phyloP scores from a whole-genome alignment of 306 rosid genomes.

The Vicia sativa region DNA sequence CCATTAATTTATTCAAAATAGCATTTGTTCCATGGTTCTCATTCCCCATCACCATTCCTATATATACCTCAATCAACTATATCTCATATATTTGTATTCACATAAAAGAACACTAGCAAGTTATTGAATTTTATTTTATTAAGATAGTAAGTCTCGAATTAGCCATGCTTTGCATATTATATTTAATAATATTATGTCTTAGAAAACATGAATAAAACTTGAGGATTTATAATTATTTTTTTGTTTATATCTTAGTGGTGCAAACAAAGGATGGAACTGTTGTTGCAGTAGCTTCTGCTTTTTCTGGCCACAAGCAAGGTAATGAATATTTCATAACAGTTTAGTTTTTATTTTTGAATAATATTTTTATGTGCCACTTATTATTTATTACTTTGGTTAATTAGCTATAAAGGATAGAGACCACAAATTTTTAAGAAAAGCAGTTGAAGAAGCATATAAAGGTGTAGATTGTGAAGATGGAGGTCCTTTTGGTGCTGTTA shows the following conservation, averaged over 20 bases:
- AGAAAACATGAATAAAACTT: too few relatives aligned
- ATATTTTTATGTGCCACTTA: too few relatives aligned
- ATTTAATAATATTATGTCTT: too few relatives aligned
- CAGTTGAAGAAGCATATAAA: slow-evolving; percentile 93
- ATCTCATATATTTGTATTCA: neutral
- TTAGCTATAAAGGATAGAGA: slow-evolving; percentile 81
- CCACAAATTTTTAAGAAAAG: slow-evolving; percentile 73
- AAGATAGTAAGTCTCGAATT: neutral
- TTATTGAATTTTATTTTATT: neutral
- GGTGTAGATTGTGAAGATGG: slow-evolving; percentile 87
- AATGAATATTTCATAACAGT: slow-evolving; percentile 40
- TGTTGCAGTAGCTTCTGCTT: slow-evolving; percentile 84
- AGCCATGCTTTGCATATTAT: neutral
- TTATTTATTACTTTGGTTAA: slow-evolving; percentile 11
- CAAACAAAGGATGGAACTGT: slow-evolving; percentile 71
- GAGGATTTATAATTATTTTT: neutral
- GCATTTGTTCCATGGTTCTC: neutral
- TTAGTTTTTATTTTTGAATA: neutral
- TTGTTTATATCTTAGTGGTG: slow-evolving; percentile 48
- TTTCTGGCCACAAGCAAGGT: slow-evolving; percentile 85
- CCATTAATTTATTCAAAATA: too few relatives aligned
- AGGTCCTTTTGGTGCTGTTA: slow-evolving; percentile 92
- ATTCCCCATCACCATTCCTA: slow-evolving; percentile 20
- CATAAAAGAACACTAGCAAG: neutral
- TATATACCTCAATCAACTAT: slow-evolving; percentile 7